Evolutionary conservation across 768 basidiomycete species (phyloP), one percentile per base, ranked within the genome.

Genomic region (Xerocomus potaroensis): DNA sequence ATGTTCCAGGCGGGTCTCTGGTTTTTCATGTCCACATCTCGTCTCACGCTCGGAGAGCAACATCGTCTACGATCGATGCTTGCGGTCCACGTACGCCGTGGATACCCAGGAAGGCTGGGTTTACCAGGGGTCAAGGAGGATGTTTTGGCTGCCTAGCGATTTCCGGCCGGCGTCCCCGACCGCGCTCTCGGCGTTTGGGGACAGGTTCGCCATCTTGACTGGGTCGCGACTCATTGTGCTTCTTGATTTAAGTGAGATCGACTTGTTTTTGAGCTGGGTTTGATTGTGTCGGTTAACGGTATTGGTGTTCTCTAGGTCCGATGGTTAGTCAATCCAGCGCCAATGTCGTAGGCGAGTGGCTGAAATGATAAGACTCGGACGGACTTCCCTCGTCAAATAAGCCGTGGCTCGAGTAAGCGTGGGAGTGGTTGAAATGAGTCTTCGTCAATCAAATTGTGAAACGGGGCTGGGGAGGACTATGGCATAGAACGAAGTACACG

Each of bases 111-210:
- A 48, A 30, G 56, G 56, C n/a, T 57, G 51, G 56, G 41, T 58
- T 4, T 50, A 48, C 43, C 37, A 15, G 5, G 51, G 56, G 5
- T 50, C 46, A 29, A 41, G 24, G 36, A 30, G 56, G 24, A 42
- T 57, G 39, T 45, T 53, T 14, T 58, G 56, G 56, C 16, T 58
- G 14, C 56, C 51, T 4, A n/a, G n/a, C 21, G 51, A 53, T n/a
- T 19, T 53, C 7, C 51, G 51, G 26, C 56, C 56, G 2, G 23
- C 12, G 1, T 45, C 39, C 26, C 35, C 56, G 33, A 43, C 7
- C 0, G 45, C 37, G 8, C 18, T 57, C 8, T 35, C 41, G 18
- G 56, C 52, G n/a, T 47, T 48, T 19, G 44, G 39, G 5, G 51
- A 58, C 23, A 40, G 23, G 29, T 40, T 58, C 14, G 41, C 38